Evolutionary conservation across 2,329 filamentous ascomycete species (phyloP).

Genomic region (Stachybotrys elegans): DNA sequence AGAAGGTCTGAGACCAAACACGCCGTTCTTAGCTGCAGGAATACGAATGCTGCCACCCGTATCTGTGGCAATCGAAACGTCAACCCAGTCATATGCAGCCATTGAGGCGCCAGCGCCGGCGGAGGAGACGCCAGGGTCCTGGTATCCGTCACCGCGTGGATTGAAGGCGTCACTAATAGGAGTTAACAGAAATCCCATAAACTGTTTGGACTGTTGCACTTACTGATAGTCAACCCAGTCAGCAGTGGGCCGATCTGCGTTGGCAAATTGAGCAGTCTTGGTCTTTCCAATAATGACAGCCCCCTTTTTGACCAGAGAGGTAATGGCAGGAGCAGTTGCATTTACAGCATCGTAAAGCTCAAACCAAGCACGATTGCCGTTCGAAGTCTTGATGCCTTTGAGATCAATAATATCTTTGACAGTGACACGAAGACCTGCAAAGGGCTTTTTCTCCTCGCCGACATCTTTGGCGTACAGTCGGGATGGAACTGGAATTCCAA

Average conservation of each 20-base stretch:
- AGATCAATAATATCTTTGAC: constrained; percentile 58
- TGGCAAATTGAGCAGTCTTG: constrained; percentile 40
- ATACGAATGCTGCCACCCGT: constrained; percentile 41
- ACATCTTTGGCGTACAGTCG: not conserved
- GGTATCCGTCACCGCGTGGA: constrained; percentile 42
- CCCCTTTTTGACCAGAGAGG: constrained; percentile 53
- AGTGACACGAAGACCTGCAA: constrained; percentile 51
- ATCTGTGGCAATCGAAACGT: constrained; percentile 38
- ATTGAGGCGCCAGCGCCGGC: constrained; percentile 32
- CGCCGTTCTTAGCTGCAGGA: constrained; percentile 36
- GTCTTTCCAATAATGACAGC: constrained; percentile 44
- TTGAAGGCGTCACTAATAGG: constrained; percentile 26
- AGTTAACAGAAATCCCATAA: not conserved
- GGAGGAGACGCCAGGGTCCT: constrained; percentile 40
- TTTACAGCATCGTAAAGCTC: constrained; percentile 43
- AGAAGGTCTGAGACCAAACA: constrained; percentile 39
- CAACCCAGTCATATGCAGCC: constrained; percentile 38
- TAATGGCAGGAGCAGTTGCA: constrained; percentile 44
- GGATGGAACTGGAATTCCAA: not conserved
- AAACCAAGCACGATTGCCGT: constrained; percentile 53
- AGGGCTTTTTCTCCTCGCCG: constrained; percentile 23
- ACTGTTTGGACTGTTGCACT: not conserved
- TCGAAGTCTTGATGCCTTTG: constrained; percentile 44
- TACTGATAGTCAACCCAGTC: constrained; percentile 30
- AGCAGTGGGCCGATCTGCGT: constrained; percentile 34